phyloP scores from a whole-genome alignment of 805 yeast species.

The Candida endomychidarum region DNA sequence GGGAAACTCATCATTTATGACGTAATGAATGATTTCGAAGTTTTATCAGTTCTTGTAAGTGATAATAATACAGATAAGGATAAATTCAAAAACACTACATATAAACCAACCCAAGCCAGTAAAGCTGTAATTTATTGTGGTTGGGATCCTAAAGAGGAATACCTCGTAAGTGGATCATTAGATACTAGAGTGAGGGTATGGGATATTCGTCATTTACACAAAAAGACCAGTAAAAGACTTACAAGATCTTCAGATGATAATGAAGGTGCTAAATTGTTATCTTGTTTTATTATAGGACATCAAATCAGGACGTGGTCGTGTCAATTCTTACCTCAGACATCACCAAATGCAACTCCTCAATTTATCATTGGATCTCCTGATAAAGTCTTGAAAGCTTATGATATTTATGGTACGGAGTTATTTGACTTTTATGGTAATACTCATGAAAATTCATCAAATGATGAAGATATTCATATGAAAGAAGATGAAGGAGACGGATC shows the following conservation, averaged over 20 bases:
- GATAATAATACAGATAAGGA: conserved; percentile 26
- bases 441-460: conserved; percentile 17
- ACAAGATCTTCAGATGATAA: conserved; percentile 26
- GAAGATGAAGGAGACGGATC: conserved; percentile 10
- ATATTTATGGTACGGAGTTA: conserved; percentile 39
- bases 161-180: conserved; percentile 67
- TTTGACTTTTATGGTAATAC: conserved; percentile 42
- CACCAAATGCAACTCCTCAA: conserved; percentile 28
- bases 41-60: conserved; percentile 31
- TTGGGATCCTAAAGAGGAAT: conserved; percentile 74
- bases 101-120: conserved; percentile 25
- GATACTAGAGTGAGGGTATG: conserved; percentile 72
- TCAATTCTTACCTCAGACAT: conserved; percentile 62
- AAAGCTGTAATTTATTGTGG: conserved; percentile 60
- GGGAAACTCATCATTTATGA: conserved; percentile 64
- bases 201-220: conserved; percentile 46
- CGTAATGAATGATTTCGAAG: conserved; percentile 44
- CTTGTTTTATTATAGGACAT: conserved; percentile 43
- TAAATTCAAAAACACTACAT: conserved; percentile 26
- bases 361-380: conserved; percentile 80
- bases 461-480: conserved; percentile 17
- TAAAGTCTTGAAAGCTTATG: conserved; percentile 46
- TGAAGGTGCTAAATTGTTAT: conserved; percentile 22
- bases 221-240: conserved; percentile 18
- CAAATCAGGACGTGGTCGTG: conserved; percentile 47